Base-by-base conservation (phyloP, 192 early-diverging fungal genomes). In the Spinellus fusiger region DNA sequence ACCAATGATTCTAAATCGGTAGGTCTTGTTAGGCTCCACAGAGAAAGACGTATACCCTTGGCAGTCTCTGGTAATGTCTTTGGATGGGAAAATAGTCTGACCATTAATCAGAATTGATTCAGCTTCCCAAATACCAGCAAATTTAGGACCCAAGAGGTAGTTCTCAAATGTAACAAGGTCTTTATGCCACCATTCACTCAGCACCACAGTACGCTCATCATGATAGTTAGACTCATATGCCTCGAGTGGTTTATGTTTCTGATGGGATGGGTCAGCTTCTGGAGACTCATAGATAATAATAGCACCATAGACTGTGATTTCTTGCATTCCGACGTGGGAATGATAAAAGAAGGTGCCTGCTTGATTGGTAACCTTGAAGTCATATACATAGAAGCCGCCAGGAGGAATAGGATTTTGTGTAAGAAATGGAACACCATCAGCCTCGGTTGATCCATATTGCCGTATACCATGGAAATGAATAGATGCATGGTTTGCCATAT, bases 341-440 rank as follows among this genome's bases (percentile, higher is more conserved):
- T 65, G 64, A 38, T 65, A 68, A 40, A 74, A 74, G 44, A 64
- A 80, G 33, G 78, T 80, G 52, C 75, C 75, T 38, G 54, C 59
- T 7, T 71, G 55, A 12, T 73, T 51, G 27, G 61, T 62, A 0
- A 73, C 73, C 4, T 71, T 59, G 33, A 81, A 81, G 3, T 68
- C 64, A 61, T 77, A 70, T 1, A 70, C 65, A 48, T 69, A 79
- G 12, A 64, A 74, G 9, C 64, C 55, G 2, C 75, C 77, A 8
- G 77, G 55, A 12, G 73, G 65, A 27, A 81, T 79, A 15, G 80
- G 75, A 37, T 66, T 69, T 18, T 81, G 78, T 50, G 83, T 86
- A 66, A 83, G 73, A 26, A 74, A 78, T 10, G 86, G 78, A n/a
- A 76, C 74, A 38, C 80, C 80, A 31, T 81, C 80, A n/a, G 72